phyloP scores from a whole-genome alignment of 2,329 filamentous ascomycete species.

The Exophiala oligosperma region DNA sequence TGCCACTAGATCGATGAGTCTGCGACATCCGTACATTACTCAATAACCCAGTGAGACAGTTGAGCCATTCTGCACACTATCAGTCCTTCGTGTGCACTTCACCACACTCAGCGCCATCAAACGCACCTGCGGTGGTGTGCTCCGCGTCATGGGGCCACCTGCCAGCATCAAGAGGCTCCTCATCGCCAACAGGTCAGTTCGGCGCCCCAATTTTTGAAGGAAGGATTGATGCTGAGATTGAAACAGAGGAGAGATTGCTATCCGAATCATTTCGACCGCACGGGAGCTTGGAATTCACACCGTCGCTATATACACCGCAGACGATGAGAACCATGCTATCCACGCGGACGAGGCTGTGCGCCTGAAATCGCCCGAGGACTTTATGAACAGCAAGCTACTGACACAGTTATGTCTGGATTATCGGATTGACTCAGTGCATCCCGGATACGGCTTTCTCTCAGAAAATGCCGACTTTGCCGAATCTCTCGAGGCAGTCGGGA shows the following conservation, averaged over 20 bases:
- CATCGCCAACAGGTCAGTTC: too few species aligned
- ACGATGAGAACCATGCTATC: conserved; percentile 55
- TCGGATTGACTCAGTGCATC: conserved; percentile 56
- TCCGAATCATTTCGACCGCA: conserved; percentile 59
- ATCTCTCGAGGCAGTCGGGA: conserved; percentile 35
- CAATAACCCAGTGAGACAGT: too few species aligned
- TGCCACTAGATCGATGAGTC: too few species aligned
- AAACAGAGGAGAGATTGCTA: conserved; percentile 58
- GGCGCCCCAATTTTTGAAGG: too few species aligned
- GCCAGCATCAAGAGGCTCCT: not conserved
- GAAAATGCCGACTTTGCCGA: conserved; percentile 54
- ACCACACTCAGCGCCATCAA: too few species aligned
- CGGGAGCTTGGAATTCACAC: conserved; percentile 28
- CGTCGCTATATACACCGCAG: conserved; percentile 53
- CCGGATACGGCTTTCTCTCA: conserved; percentile 63
- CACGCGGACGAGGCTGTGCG: conserved; percentile 46
- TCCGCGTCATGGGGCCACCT: too few species aligned
- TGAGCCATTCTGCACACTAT: too few species aligned
- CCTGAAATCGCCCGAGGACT: conserved; percentile 49
- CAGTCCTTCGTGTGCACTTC: too few species aligned
- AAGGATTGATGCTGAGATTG: too few species aligned
- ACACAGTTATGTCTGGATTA: conserved; percentile 37
- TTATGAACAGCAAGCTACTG: not conserved
- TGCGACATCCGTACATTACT: too few species aligned
- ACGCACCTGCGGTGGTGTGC: too few species aligned